Percentiles rank a stretch among this genome's conserved stretches.
These are phyloP conservation scores for Anaeromyces robustus DNA, from an alignment of 192 early-diverging fungal species.

Conservation along the genomic window DNA sequence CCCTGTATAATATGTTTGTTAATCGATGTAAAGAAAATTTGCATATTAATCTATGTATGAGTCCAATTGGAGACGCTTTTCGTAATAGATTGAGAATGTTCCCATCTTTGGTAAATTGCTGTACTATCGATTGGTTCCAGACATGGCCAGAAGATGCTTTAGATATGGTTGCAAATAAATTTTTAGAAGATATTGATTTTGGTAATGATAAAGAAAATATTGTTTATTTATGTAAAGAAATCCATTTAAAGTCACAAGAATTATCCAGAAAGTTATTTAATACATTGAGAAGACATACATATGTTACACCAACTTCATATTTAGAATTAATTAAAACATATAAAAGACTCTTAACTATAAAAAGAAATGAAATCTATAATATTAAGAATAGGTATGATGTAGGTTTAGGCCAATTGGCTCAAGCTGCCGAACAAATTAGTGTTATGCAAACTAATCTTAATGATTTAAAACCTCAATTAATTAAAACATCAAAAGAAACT, in stretches of 20 bases:
- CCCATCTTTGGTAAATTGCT: conserved; percentile 44
- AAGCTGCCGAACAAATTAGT: conserved; percentile 38
- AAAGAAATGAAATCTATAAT: conserved; percentile 26
- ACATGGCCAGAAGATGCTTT: conserved; percentile 49
- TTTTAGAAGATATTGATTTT: conserved; percentile 31
- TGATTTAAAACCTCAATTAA: conserved; percentile 36
- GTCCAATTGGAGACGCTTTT: conserved; percentile 47
- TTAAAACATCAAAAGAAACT: conserved; percentile 43
- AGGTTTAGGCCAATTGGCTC: conserved; percentile 37
- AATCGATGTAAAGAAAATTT: conserved; percentile 34
- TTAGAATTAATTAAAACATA: conserved; percentile 35
- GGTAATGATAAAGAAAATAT: conserved; percentile 2
- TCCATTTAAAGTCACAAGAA: conserved; percentile 28
- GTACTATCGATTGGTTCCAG: conserved; percentile 52
- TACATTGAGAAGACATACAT: conserved; percentile 32
- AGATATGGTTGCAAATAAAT: conserved; percentile 39
- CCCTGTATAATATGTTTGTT: conserved; percentile 45
- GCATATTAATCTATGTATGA: conserved; percentile 45
- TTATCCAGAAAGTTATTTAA: conserved; percentile 28
- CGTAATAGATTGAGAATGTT: conserved; percentile 34
- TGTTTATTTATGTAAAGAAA: conserved; percentile 27
- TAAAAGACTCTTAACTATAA: conserved; percentile 24
- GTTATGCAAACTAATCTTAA: conserved; percentile 38
- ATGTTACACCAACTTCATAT: conserved; percentile 44
- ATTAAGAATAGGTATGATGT: conserved; percentile 30